Percentiles rank a stretch among this genome's conserved stretches.
phyloP scores from a whole-genome alignment of 2,329 filamentous ascomycete species.

The Alternaria viburni region DNA sequence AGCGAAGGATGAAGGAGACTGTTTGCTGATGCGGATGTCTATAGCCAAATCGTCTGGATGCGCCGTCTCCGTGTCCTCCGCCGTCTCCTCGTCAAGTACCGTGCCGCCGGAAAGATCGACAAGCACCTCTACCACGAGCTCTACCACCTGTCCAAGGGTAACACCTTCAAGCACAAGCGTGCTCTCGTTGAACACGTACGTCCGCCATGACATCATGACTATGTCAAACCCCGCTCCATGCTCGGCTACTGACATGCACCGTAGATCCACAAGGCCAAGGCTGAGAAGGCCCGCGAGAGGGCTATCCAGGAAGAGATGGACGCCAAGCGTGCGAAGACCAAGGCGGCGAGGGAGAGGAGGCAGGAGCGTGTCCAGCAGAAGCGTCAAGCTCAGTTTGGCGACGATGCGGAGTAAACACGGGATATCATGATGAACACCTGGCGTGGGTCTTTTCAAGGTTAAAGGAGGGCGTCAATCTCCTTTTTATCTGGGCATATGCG shows the following conservation, averaged over 20 bases:
- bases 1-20: conserved; percentile 16
- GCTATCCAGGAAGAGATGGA: conserved; percentile 99
- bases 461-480: conserved; percentile 48
- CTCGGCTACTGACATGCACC: conserved; percentile 35
- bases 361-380: conserved; percentile 89
- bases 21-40: conserved; percentile 42
- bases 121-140: conserved; percentile 99
- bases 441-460: conserved; percentile 52
- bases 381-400: conserved; percentile 83
- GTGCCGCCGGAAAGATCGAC: conserved; percentile 99
- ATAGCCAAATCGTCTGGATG: conserved; percentile 98
- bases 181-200: conserved; percentile 99
- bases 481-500: conserved; percentile 52
- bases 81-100: conserved; percentile 99
- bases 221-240: conserved; percentile 23
- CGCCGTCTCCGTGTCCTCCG: conserved; percentile 98
- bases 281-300: conserved; percentile 96
- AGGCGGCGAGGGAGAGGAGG: conserved; percentile 99
- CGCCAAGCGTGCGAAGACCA: conserved; percentile 99
- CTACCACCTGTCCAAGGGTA: conserved; percentile 99
- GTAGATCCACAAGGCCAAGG: conserved; percentile 99
- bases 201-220: conserved; percentile 54
- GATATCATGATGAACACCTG: conserved; percentile 48
- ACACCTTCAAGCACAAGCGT: conserved; percentile 99
- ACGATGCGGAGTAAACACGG: conserved; percentile 59